Evolutionary conservation across 345 rosid species (phyloP).

Genomic region (Syzygium oleosum): DNA sequence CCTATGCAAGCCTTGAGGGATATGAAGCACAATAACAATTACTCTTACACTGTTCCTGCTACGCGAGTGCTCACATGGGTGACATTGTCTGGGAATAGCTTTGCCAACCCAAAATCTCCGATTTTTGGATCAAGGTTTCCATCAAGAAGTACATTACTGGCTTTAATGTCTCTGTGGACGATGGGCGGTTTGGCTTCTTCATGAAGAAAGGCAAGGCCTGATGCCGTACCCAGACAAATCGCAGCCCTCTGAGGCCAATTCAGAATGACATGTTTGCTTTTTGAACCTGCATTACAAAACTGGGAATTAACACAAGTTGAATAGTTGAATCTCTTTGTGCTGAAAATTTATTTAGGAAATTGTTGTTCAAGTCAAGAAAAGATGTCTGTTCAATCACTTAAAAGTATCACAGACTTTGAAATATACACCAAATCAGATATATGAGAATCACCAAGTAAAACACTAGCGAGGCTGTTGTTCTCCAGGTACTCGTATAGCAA

Average conservation of each 20-base stretch:
- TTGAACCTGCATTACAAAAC: slow-evolving; percentile 33
- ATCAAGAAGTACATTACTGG: slow-evolving; percentile 72
- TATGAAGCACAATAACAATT: background rate
- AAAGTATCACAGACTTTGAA: background rate
- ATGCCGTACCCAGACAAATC: slow-evolving; percentile 58
- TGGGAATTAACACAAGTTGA: background rate
- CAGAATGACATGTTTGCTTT: slow-evolving; percentile 31
- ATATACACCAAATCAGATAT: background rate
- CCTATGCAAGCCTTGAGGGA: background rate
- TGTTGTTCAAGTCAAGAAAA: background rate
- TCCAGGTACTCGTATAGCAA: slow-evolving; percentile 61
- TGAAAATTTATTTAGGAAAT: background rate
- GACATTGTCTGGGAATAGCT: slow-evolving; percentile 66
- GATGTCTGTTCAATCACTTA: background rate
- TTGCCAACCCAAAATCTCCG: slow-evolving; percentile 75
- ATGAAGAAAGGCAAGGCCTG: slow-evolving; percentile 63
- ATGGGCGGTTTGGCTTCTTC: slow-evolving; percentile 52
- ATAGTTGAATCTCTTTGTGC: background rate
- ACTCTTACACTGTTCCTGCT: slow-evolving; percentile 69
- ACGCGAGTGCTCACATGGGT: slow-evolving; percentile 74
- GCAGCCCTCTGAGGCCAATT: slow-evolving; percentile 53
- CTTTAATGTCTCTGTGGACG: slow-evolving; percentile 78
- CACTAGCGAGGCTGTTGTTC: slow-evolving; percentile 59
- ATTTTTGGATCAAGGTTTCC: slow-evolving; percentile 49
- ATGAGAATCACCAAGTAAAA: slow-evolving; percentile 35